These are phyloP conservation scores for Myxozyma kluyveri DNA, from an alignment of 805 yeast species.

Conservation along the genomic window DNA sequence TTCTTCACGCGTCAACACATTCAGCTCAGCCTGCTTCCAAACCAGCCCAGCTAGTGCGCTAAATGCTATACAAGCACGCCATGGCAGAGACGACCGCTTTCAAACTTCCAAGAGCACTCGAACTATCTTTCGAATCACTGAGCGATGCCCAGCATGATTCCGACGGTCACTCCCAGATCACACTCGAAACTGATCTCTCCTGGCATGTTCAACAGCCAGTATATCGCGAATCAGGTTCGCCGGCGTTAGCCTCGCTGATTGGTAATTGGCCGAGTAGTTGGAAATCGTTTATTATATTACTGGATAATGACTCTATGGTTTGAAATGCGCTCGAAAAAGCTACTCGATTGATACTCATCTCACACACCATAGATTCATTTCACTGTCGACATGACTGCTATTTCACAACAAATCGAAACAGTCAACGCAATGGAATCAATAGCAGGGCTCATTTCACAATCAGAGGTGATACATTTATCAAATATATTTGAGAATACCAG, in stretches of 20 bases:
- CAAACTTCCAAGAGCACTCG: too few species aligned
- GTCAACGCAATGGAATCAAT: slow-evolving; percentile 1
- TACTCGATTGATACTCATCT: neutral
- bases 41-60: too few species aligned
- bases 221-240: neutral
- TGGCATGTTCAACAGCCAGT: neutral
- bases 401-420: neutral
- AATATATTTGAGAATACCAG: neutral
- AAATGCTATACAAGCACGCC: too few species aligned
- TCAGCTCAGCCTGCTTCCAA: too few species aligned
- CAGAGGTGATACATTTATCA: neutral
- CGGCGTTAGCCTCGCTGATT: neutral
- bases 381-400: neutral
- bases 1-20: too few species aligned
- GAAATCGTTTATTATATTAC: neutral
- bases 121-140: too few species aligned
- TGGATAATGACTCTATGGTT: slow-evolving; percentile 2
- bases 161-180: too few species aligned
- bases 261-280: neutral
- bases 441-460: slow-evolving; percentile 4
- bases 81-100: too few species aligned
- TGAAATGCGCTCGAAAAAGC: neutral
- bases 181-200: neutral
- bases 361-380: neutral
- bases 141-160: too few species aligned